Evolutionary conservation across 371 early-diverging fungal species (phyloP).

Genomic region (Actinomortierella ambigua): DNA sequence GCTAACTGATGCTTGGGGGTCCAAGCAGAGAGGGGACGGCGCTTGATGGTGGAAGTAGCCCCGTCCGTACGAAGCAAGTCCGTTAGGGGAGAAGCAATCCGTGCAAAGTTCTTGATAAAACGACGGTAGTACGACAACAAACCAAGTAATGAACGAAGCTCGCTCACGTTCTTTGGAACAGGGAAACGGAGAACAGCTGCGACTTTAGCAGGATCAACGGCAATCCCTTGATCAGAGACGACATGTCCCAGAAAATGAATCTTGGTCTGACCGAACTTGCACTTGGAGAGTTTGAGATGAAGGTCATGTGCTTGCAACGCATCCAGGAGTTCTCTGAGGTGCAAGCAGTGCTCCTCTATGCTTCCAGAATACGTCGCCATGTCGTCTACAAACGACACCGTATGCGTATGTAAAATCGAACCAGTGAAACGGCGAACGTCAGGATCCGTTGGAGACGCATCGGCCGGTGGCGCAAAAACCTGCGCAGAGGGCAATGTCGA

Average conservation of each 20-base stretch:
- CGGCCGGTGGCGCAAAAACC: too few relatives aligned
- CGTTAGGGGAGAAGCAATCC: constrained; percentile 49
- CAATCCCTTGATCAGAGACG: constrained; percentile 9
- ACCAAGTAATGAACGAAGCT: constrained; percentile 49
- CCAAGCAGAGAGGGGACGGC: too few relatives aligned
- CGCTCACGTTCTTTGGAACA: constrained; percentile 32
- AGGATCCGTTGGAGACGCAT: too few relatives aligned
- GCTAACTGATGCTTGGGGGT: constrained; percentile 17
- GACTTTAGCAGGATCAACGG: constrained; percentile 27
- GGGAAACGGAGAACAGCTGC: constrained; percentile 12
- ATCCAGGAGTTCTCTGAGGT: constrained; percentile 48
- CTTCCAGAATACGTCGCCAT: constrained; percentile 55
- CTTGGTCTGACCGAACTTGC: constrained; percentile 7
- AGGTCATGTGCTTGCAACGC: constrained; percentile 4
- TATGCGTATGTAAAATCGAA: too few relatives aligned
- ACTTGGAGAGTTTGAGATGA: constrained; percentile 17
- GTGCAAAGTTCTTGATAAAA: constrained; percentile 42
- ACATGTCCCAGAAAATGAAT: constrained; percentile 24
- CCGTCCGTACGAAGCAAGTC: constrained; percentile 40
- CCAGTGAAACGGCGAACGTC: too few relatives aligned
- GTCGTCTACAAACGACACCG: constrained; percentile 59
- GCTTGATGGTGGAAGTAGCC: too few relatives aligned
- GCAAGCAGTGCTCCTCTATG: constrained; percentile 48
- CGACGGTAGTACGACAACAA: constrained; percentile 44
- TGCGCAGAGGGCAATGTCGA: constrained; percentile 16